phyloP scores from a whole-genome alignment of 192 early-diverging fungal genomes.

The Linderina pennispora region DNA sequence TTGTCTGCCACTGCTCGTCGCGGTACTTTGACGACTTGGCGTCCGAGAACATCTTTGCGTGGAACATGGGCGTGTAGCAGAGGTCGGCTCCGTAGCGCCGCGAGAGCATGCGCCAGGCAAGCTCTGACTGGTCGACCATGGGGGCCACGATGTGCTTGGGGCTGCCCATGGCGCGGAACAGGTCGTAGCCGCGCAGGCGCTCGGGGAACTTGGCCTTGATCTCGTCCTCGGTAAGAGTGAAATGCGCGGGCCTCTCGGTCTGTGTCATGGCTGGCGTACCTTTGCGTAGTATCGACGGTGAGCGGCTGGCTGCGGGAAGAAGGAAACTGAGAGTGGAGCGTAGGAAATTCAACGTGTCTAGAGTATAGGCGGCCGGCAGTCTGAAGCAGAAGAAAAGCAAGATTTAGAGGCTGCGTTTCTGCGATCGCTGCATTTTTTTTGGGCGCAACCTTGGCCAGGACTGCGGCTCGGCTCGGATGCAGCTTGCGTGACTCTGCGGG shows the following conservation, averaged over 20 bases:
- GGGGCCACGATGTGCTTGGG: constrained; percentile 84
- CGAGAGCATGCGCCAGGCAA: constrained; percentile 90
- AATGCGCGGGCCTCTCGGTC: constrained; percentile 64
- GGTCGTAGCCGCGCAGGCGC: constrained; percentile 74
- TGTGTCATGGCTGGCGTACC: constrained; percentile 5
- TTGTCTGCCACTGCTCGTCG: constrained; percentile 67
- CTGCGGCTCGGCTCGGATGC: no score
- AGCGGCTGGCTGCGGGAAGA: no score
- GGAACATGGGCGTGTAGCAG: constrained; percentile 98
- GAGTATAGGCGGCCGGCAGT: no score
- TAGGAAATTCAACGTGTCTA: no score
- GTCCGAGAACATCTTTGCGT: constrained; percentile 80
- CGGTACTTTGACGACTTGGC: constrained; percentile 57
- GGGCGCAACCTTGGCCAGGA: no score
- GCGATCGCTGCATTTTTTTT: no score
- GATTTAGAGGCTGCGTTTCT: no score
- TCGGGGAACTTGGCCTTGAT: constrained; percentile 36
- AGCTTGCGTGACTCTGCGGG: no score
- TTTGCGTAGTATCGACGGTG: no score
- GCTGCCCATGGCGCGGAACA: constrained; percentile 64
- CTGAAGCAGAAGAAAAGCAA: no score
- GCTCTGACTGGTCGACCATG: constrained; percentile 97
- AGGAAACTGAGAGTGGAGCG: no score
- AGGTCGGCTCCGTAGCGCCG: constrained; percentile 79
- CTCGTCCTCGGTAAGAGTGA: constrained; percentile 49